Evolutionary conservation across 331 rosid genomes (phyloP), one percentile per base, ranked within the genome.

Genomic region (Arachis monticola): DNA sequence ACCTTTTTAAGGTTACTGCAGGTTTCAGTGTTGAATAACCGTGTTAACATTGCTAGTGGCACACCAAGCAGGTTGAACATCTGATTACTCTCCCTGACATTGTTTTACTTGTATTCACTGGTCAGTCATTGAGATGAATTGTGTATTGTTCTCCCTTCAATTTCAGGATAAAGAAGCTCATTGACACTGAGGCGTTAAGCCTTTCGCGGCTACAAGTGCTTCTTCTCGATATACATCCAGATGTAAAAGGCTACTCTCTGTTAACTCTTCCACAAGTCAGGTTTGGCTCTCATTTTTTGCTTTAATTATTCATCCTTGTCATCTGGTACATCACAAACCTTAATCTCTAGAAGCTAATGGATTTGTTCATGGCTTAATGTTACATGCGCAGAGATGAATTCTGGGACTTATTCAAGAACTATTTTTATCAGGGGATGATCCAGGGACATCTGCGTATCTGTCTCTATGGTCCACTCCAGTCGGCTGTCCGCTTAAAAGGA

Each of bases 211-310:
- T 94, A 70, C 77, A 82, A 46, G 85, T 88, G 30, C 84, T 94
- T 57, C 73, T 94, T 51, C 85, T 94, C 8, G 96, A 94, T 76
- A 51, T 87, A 51, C 91, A 89, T 60, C 88, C 91, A 10, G 97
- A 94, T 79, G 89, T 91, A 1, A 94, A 94, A 88, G 98, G 98
- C 32, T 94, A 88, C 76, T 91, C 97, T 12, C 75, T 90, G 84
- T 80, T 88, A 35, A 84, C 93, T 14, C 96, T 94, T 79, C 98
- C 98, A 63, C 98, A 94, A 94, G 95, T 94, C 92, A 91, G 97
- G 98, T 91, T 68, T 78, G 86, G 27, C 66, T 42, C 22, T 70
- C 41, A 22, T 58, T 14, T 47, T 1, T 4, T 38, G 41, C 31
- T 14, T 50, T 7, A 55, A 8, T 31, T 32, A 27, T 8, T 60